Conservation (phyloP, 768 basidiomycete genomes). For the Rhodocollybia butyracea region DNA sequence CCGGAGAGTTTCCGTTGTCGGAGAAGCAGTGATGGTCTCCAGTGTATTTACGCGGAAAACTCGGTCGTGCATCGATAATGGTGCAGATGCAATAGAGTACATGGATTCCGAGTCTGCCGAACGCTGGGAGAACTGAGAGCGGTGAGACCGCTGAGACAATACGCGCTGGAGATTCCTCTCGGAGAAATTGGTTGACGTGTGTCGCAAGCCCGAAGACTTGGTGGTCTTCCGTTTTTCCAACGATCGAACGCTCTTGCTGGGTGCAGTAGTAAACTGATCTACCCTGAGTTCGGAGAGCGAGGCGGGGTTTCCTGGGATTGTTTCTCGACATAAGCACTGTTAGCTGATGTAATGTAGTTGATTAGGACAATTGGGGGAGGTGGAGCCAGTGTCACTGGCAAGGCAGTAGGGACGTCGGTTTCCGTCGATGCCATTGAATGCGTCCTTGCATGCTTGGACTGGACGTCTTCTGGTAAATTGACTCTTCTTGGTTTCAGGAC, state of each 20-base stretch:
- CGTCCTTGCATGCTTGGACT: neutral
- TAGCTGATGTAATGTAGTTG: neutral
- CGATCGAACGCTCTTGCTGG: neutral
- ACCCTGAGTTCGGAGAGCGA: neutral
- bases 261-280: neutral
- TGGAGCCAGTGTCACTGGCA: neutral
- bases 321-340: neutral
- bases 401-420: neutral
- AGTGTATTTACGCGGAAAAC: slow-evolving; percentile 19
- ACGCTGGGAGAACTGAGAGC: neutral
- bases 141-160: neutral
- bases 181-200: neutral
- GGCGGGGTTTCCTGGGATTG: neutral
- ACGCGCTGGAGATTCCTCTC: neutral
- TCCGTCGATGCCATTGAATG: neutral
- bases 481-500: neutral
- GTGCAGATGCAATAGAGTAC: slow-evolving; percentile 22
- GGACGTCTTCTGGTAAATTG: too few relatives aligned
- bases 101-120: slow-evolving; percentile 21
- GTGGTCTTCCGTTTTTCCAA: neutral
- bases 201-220: neutral
- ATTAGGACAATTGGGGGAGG: neutral
- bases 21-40: slow-evolving; percentile 17
- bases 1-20: neutral
- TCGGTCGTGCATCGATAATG: slow-evolving; percentile 18